These are phyloP conservation scores for Agapanthus africanus DNA, from an alignment of 106 monocot genomes.

Conservation along the genomic window DNA sequence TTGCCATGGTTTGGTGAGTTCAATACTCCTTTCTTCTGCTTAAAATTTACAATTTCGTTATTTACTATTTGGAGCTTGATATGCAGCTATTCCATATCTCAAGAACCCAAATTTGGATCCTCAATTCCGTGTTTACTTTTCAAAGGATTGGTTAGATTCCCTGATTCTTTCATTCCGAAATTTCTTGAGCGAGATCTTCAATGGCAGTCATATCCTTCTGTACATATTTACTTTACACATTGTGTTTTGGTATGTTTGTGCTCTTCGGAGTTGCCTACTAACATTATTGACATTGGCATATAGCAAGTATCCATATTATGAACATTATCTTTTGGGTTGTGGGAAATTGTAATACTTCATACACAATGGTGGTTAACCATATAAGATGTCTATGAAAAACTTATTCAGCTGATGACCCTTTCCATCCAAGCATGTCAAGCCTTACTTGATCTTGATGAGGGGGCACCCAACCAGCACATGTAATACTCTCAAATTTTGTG, in stretches of 20 bases:
- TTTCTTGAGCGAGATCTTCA: slow-evolving; percentile 89
- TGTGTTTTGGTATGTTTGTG: not conserved
- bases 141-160: slow-evolving; percentile 89
- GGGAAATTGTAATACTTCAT: no score
- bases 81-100: slow-evolving; percentile 88
- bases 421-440: no score
- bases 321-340: no score
- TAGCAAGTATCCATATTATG: no score
- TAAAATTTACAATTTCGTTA: not conserved
- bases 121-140: slow-evolving; percentile 89
- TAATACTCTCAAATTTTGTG: no score
- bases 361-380: no score
- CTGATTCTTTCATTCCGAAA: slow-evolving; percentile 75
- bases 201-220: slow-evolving; percentile 87
- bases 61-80: not conserved
- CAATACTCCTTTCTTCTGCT: not conserved
- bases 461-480: no score
- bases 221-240: not conserved
- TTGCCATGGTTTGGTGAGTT: slow-evolving; percentile 87
- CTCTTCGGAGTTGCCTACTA: not conserved
- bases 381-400: not conserved
- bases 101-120: slow-evolving; percentile 84
- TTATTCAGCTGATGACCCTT: not conserved
- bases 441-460: no score
- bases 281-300: not conserved